A percentile compares a stretch with the other conserved stretches of the same genome.
Conservation (phyloP, 2,329 filamentous ascomycete genomes). For the Dactylonectria macrodidyma region DNA sequence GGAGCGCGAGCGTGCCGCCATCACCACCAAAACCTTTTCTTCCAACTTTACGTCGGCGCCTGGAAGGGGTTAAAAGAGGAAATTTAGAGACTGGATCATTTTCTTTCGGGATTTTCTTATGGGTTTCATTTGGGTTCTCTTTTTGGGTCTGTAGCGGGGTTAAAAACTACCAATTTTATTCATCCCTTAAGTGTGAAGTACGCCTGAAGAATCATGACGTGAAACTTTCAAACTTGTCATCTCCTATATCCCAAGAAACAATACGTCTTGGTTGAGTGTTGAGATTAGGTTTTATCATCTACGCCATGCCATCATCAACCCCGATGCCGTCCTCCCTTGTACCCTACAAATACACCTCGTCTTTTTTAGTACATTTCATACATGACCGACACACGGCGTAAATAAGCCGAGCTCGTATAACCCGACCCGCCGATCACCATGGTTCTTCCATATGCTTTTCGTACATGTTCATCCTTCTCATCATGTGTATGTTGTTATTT, state of each 20-base stretch:
- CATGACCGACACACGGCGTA: slow-evolving; percentile 19
- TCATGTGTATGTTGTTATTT: slow-evolving; percentile 20
- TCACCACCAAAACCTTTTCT: slow-evolving; percentile 67
- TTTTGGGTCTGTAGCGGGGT: background rate
- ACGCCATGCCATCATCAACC: background rate
- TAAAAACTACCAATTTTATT: background rate
- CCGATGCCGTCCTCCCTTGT: slow-evolving; percentile 10
- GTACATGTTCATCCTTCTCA: slow-evolving; percentile 36
- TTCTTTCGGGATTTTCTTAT: too few relatives aligned
- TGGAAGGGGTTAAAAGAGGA: slow-evolving; percentile 57
- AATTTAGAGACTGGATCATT: background rate
- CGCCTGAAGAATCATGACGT: background rate
- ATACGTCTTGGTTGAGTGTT: slow-evolving; percentile 25
- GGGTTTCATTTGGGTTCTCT: too few relatives aligned
- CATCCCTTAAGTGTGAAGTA: background rate
- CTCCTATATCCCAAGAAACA: too few relatives aligned
- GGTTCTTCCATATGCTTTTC: slow-evolving; percentile 26
- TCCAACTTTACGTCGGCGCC: slow-evolving; percentile 65
- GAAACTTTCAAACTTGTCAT: background rate
- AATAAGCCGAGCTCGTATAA: slow-evolving; percentile 4
- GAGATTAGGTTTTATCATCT: slow-evolving; percentile 26
- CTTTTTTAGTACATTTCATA: slow-evolving; percentile 26
- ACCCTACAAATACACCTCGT: slow-evolving; percentile 26
- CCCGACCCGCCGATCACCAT: slow-evolving; percentile 4
- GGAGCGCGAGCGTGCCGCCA: slow-evolving; percentile 64